Evolutionary conservation across 2,329 filamentous ascomycete species (phyloP).

Genomic region (Aspergillus sp.): DNA sequence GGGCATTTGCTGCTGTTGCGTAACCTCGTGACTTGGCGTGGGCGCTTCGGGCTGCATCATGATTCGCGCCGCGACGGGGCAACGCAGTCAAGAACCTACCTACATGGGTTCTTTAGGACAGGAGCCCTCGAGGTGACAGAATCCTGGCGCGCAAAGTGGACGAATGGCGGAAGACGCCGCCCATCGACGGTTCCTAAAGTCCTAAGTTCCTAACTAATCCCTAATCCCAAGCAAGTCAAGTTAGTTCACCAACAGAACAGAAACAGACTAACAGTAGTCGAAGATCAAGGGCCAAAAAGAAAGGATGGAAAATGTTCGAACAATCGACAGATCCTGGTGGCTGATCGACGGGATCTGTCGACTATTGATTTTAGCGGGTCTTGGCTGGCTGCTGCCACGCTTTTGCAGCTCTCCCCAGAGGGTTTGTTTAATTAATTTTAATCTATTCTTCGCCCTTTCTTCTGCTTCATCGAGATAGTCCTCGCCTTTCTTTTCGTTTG

Average conservation of each 20-base stretch:
- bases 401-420: slow-evolving; percentile 9
- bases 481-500: neutral
- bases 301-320: slow-evolving; percentile 19
- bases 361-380: slow-evolving; percentile 40
- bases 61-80: slow-evolving; percentile 12
- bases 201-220: neutral
- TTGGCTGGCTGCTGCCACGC: slow-evolving; percentile 31
- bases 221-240: no score
- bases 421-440: neutral
- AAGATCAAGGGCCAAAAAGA: slow-evolving; percentile 5
- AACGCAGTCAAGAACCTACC: no score
- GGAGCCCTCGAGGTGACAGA: slow-evolving; percentile 13
- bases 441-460: neutral
- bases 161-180: slow-evolving; percentile 9
- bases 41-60: slow-evolving; percentile 16
- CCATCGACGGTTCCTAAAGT: slow-evolving; percentile 3
- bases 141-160: slow-evolving; percentile 1
- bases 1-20: slow-evolving; percentile 20
- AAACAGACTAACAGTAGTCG: neutral
- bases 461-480: neutral
- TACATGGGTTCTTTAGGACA: neutral
- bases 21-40: slow-evolving; percentile 21
- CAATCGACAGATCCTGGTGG: slow-evolving; percentile 28
- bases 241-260: neutral
- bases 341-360: slow-evolving; percentile 39